Evolutionary conservation across 169 alveolate species (phyloP), one percentile per base, ranked within the genome.

Genomic region (Plasmodium sp.): DNA sequence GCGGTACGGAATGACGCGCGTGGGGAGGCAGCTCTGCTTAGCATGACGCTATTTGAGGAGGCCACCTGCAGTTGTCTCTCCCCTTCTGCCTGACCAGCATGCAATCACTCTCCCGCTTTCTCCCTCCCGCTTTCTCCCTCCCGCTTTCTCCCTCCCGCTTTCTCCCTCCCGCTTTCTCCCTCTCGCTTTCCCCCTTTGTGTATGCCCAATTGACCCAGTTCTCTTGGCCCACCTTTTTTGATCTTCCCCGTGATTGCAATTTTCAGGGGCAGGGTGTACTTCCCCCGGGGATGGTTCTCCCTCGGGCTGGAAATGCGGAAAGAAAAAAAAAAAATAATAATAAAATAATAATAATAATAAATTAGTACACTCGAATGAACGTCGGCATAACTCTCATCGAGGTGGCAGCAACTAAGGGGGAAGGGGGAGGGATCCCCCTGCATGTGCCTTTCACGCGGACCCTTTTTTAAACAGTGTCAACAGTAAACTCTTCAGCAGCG

Each of bases 181-280:
- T n/a, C n/a, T n/a, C n/a, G n/a, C n/a, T n/a, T n/a, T n/a, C n/a
- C n/a, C 58, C 58, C 3, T 45, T 12, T 48, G 5, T 12, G 62
- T 51, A 22, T 51, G 62, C 62, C 62, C 5, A 51, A 51, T 16
- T 51, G 62, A 14, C 22, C 22, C 62, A 51, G 27, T 51, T 12
- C 6, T 51, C 16, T 51, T 51, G 62, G 22, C 62, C 27, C 27
- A 80, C 94, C 94, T 36, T 33, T 90, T 81, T 90, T 90, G 43
- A 90, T 90, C 67, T 90, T 90, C 27, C 94, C 94, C 2, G 94
- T 90, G 16, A 90, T 90, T 36, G 82, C 90, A 80, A 90, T 90
- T 80, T 34, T 90, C 34, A 90, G 22, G 18, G 94, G 94, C 10
- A 18, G 54, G 34, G 5, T 51, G 71, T 31, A 85, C 71, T 51